phyloP scores from a whole-genome alignment of 352 stramenopile genomes.

The Pythium insidiosum region DNA sequence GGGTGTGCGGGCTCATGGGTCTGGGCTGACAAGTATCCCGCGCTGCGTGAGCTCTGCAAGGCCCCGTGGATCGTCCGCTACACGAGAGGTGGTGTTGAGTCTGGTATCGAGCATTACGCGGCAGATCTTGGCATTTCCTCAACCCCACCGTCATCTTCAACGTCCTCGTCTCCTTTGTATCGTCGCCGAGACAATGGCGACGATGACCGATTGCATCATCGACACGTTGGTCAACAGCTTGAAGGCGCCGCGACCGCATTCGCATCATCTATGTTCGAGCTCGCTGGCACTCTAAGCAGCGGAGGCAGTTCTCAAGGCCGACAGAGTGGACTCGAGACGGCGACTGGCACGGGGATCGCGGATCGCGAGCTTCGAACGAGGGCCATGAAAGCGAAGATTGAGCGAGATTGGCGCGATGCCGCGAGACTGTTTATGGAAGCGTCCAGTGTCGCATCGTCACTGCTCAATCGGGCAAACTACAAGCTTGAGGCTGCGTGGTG shows the following conservation, averaged over 20 bases:
- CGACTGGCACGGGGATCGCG: slow-evolving; percentile 17
- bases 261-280: slow-evolving; percentile 5
- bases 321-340: background rate
- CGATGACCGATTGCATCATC: background rate
- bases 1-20: slow-evolving; percentile 60
- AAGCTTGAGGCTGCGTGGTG: slow-evolving; percentile 61
- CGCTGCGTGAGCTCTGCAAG: slow-evolving; percentile 35
- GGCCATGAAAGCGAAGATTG: slow-evolving; percentile 60
- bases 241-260: slow-evolving; percentile 12
- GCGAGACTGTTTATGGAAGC: slow-evolving; percentile 42
- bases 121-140: background rate
- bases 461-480: slow-evolving; percentile 40
- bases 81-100: slow-evolving; percentile 37
- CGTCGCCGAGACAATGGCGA: background rate
- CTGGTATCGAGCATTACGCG: slow-evolving; percentile 44
- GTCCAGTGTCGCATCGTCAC: slow-evolving; percentile 21
- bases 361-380: slow-evolving; percentile 47
- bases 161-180: too few species aligned
- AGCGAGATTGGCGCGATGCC: slow-evolving; percentile 61
- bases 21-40: slow-evolving; percentile 52
- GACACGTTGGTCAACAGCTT: background rate
- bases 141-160: background rate
- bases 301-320: background rate
- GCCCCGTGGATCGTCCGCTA: slow-evolving; percentile 38
- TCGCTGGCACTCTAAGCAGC: slow-evolving; percentile 6